phyloP scores from a whole-genome alignment of 2,329 filamentous ascomycete species.

The Coniochaeta ligniaria region DNA sequence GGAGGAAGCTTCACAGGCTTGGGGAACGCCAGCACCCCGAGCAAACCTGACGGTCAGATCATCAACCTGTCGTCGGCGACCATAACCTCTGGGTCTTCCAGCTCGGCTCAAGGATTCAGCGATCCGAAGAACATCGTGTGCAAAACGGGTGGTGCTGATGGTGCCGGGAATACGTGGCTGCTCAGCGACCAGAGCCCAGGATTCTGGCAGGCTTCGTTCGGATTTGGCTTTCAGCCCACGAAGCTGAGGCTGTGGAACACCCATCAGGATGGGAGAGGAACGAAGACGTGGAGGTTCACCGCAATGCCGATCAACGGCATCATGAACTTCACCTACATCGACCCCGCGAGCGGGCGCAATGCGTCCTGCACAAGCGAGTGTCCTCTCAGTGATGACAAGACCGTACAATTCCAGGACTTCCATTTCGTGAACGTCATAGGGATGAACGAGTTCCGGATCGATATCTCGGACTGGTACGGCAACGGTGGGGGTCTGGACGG shows the following conservation, averaged over 20 bases:
- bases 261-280: constrained; percentile 73
- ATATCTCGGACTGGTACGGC: constrained; percentile 84
- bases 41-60: constrained; percentile 63
- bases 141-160: constrained; percentile 59
- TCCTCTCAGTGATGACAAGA: constrained; percentile 67
- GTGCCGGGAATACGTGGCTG: constrained; percentile 74
- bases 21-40: constrained; percentile 68
- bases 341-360: constrained; percentile 62
- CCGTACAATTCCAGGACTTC: constrained; percentile 75
- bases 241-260: constrained; percentile 88
- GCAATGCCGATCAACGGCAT: constrained; percentile 84
- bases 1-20: constrained; percentile 85
- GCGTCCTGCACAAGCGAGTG: constrained; percentile 74
- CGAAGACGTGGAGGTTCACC: constrained; percentile 80
- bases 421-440: constrained; percentile 80
- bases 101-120: constrained; percentile 55
- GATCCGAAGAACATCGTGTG: constrained; percentile 81
- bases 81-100: constrained; percentile 60
- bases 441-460: constrained; percentile 80
- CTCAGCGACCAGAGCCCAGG: constrained; percentile 68
- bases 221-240: constrained; percentile 79
- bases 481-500: constrained; percentile 76
- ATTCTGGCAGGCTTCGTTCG: constrained; percentile 76
- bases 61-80: constrained; percentile 79
- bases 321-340: constrained; percentile 89